Evolutionary conservation across 2,329 filamentous ascomycete species (phyloP).

Genomic region (Sporothrix protearum): DNA sequence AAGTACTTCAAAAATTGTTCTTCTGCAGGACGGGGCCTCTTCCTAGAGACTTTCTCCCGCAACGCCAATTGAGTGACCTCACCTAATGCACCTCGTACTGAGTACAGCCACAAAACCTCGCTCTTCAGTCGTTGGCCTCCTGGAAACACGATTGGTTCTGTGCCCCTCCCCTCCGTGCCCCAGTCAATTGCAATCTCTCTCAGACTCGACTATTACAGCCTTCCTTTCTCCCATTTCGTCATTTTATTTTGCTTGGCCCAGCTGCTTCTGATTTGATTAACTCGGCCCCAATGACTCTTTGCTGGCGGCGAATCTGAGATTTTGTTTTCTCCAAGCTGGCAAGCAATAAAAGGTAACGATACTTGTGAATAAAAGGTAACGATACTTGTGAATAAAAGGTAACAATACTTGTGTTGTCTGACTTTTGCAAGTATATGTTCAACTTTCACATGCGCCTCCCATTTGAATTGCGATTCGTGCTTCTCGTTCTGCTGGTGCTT

Average conservation of each 20-base stretch:
- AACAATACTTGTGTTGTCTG: too few relatives aligned
- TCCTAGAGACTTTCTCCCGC: neutral
- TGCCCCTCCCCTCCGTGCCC: neutral
- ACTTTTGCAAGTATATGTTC: neutral
- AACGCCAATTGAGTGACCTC: neutral
- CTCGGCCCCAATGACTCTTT: neutral
- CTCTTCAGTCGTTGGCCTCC: conserved; percentile 10
- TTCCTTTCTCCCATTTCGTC: neutral
- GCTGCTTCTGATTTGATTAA: too few relatives aligned
- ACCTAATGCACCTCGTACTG: neutral
- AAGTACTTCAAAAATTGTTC: too few relatives aligned
- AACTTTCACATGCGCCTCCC: neutral
- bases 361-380: neutral
- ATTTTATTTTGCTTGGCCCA: neutral
- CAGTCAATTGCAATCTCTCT: neutral
- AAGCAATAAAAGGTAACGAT: neutral
- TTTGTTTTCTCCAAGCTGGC: neutral
- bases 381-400: neutral
- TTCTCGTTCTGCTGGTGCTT: neutral
- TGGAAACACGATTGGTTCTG: neutral
- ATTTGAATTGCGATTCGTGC: neutral
- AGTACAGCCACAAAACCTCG: neutral
- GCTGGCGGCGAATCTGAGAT: neutral
- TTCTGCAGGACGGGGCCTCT: neutral
- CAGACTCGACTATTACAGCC: neutral